Evolutionary conservation across 257 asterid species (phyloP).

Genomic region (Solanum clarkiae): DNA sequence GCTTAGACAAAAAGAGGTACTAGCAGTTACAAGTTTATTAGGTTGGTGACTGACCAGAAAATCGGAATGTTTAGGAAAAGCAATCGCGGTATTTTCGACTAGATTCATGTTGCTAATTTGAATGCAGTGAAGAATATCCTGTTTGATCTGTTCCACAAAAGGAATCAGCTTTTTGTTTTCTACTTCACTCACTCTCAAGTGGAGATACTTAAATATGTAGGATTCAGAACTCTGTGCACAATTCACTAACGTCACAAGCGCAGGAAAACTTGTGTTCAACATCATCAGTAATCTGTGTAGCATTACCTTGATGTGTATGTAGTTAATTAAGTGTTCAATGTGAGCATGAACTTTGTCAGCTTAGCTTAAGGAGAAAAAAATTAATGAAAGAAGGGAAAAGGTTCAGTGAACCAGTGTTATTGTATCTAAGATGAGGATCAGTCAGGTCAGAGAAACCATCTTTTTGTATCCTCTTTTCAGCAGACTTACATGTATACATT

Average conservation of each 20-base stretch:
- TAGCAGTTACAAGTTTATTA: neutral
- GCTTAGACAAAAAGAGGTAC: neutral
- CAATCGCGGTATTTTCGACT: too few species aligned
- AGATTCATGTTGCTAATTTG: neutral
- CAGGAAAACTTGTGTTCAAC: neutral
- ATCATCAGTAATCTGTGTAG: neutral
- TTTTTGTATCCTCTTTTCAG: neutral
- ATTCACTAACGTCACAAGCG: neutral
- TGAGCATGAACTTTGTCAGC: neutral
- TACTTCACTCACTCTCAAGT: neutral
- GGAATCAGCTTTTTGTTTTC: neutral
- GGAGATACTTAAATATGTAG: neutral
- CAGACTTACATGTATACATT: neutral
- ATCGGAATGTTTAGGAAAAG: neutral
- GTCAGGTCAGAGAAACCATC: neutral
- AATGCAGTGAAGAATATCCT: neutral
- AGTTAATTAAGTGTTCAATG: neutral
- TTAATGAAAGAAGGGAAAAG: neutral
- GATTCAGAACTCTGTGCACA: neutral
- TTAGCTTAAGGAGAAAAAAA: neutral
- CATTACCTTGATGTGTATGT: neutral
- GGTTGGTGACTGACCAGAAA: neutral
- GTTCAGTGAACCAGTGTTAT: neutral
- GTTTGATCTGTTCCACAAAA: neutral
- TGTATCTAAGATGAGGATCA: neutral